Base-by-base conservation (phyloP, 1,139 yeast species). In the Kodamaea arcana region DNA sequence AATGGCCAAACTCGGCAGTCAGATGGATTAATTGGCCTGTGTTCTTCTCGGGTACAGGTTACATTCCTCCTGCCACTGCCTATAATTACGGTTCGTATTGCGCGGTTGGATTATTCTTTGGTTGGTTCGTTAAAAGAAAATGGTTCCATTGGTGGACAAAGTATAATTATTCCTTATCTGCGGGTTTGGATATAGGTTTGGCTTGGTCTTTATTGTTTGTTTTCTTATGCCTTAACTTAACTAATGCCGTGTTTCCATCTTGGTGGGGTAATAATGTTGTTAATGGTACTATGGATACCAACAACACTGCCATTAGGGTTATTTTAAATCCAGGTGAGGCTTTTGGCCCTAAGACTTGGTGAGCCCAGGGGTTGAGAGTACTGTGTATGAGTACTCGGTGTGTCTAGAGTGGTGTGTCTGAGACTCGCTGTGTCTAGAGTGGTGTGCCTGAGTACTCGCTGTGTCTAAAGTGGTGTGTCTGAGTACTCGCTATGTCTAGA, bases 91-190 rank as follows among this genome's bases (percentile, higher is more conserved):
- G 66, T 18, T 58, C 75, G 6, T 66, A 63, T 52, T 64, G 65
- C 48, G 48, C 50, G 21, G 65, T 59, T 41, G 69, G 66, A 25
- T 36, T 58, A 42, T 42, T 53, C 40, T 64, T 66, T 42, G 58
- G 61, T 29, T 50, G 50, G 54, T 60, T 42, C 51, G 54, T 65
- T 35, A 64, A 65, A 53, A 60, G 52, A 42, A 61, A 50, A 45
- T 65, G 56, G 56, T 71, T 74, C 51, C 67, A 67, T 44, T 79
- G 83, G 84, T 79, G 83, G 83, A 61, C 76, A 29, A 78, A 78
- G 60, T 79, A 79, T 60, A 76, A 75, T 53, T 78, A 75, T 50
- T 62, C 76, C 18, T 58, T 78, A 39, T 71, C 80, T 18, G 80
- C 80, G 2, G 83, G 77, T 16, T 49, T 79, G 41, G 80, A 74